Evolutionary conservation across 805 yeast species (phyloP), one percentile per base, ranked within the genome.

Genomic region (Metschnikowia baotianmanensis): DNA sequence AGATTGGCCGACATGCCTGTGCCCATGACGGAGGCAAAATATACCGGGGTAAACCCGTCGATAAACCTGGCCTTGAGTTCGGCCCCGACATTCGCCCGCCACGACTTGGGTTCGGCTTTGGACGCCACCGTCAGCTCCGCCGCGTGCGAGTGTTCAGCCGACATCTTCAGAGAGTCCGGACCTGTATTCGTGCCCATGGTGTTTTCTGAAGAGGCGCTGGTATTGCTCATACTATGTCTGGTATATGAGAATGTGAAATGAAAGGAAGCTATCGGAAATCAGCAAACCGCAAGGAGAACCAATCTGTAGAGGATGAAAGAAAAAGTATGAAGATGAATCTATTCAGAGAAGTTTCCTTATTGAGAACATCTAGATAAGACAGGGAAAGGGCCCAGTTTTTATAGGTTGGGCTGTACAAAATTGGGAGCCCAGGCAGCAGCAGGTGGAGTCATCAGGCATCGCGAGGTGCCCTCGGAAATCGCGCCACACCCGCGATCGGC

Each of bases 21-120:
- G 2, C 95, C 96, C 96, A 89, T 89, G n/a, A 81, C 76, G 35
- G 79, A 69, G 19, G 84, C 82, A 62, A 82, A 87, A 72, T 81
- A 82, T 6, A 70, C 69, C 1, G 87, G 85, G 9, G 57, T 32
- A 43, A 65, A 67, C 16, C 55, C 56, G 18, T 44, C 34, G 17
- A 62, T 38, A 17, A 63, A 47, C 11, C 38, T 26, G n/a, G 23
- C 29, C 24, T 37, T 38, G 25, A 51, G 6, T 12, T 40, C 38
- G 4, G 18, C 36, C 20, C 18, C 3, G n/a, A 50, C 40, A 28
- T 33, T 10, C 7, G 16, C n/a, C 37, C 23, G 19, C 35, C 37
- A 44, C 25, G 33, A 36, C 17, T 31, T 10, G 22, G 19, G 31
- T 29, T 5, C n/a, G 28, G 26, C n/a, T 34, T 34, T 31, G 21